Conservation (phyloP, 768 basidiomycete genomes). For the Phlebiopsis gigantea region DNA sequence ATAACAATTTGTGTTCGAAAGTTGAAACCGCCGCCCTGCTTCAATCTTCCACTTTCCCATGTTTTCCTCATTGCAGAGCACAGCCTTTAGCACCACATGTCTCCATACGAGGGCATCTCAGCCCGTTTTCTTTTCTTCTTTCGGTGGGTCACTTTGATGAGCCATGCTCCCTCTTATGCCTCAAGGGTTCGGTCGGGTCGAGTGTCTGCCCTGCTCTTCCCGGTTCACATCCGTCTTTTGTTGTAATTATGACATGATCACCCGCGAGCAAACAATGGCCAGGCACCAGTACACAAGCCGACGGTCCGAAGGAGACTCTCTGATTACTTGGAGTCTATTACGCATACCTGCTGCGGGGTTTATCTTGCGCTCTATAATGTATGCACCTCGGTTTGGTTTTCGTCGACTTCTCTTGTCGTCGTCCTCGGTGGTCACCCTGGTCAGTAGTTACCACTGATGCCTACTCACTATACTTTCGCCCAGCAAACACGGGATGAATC, state of each 20-base stretch:
- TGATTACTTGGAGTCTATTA: too few relatives aligned
- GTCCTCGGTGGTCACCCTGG: too few relatives aligned
- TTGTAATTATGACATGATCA: neutral
- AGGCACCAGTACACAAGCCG: too few relatives aligned
- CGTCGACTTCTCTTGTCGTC: too few relatives aligned
- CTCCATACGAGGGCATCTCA: neutral
- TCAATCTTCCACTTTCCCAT: neutral
- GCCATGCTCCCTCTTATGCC: neutral
- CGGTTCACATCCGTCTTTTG: neutral
- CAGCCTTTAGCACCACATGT: neutral
- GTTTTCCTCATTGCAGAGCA: neutral
- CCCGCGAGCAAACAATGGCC: too few relatives aligned
- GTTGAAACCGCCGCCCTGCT: neutral
- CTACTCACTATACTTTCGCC: too few relatives aligned
- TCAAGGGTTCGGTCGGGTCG: neutral
- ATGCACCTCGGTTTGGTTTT: too few relatives aligned
- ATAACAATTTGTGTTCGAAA: neutral
- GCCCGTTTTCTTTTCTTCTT: neutral
- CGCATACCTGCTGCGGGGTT: too few relatives aligned
- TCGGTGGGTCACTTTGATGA: neutral
- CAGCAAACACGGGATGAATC: too few relatives aligned
- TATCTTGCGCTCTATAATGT: too few relatives aligned
- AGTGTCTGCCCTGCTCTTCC: neutral
- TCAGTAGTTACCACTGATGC: too few relatives aligned
- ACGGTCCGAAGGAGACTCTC: too few relatives aligned